Base-by-base conservation (phyloP, 192 early-diverging fungal genomes). In the Endogone sp. region DNA sequence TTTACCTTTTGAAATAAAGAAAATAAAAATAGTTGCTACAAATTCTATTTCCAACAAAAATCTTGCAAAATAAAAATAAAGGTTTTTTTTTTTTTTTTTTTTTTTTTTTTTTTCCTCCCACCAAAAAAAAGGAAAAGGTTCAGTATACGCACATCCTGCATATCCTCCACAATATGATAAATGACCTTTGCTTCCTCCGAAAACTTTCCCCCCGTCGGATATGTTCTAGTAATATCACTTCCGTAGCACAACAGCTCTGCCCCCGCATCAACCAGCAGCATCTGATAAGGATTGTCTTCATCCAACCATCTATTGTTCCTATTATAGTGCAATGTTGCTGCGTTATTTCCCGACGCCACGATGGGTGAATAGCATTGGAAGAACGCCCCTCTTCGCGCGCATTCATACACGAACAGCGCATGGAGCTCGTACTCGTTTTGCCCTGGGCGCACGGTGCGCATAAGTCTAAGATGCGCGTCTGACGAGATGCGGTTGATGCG, bases 231-330 rank as follows among this genome's bases (percentile, higher is more conserved):
- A 73, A 98, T 93, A 68, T 98, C 96, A 20, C 88, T 89, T 20
- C 92, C 93, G 75, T 98, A 98, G 79, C 85, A 85, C 56, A 88
- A 70, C 59, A 72, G 78, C 65, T 95, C 92, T 68, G 89, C 90
- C 23, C 94, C 93, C 60, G 93, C 94, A 76, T 98, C 96, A 8
- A 96, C 85, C 64, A 98, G 75, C 22, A 98, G 81, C 68, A 94
- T 71, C 26, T 89, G 83, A 13, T 29, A 29, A 6, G 59, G 59
- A 20, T 75, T 66, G 9, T 70, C 74, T 13, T 68, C 61, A 49
- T 78, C 74, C 67, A 94, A 71, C 54, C 69, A 74, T 22, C 77
- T 85, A 69, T 88, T 85, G 71, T 95, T 95, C 65, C 87, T 79
- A 30, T 85, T 89, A 73, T 96, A 96, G 76, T 98, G 96, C 25